A percentile compares a stretch with the other conserved stretches of the same genome.
phyloP scores from a whole-genome alignment of 2,329 filamentous ascomycete species.

The Cordyceps javanica region DNA sequence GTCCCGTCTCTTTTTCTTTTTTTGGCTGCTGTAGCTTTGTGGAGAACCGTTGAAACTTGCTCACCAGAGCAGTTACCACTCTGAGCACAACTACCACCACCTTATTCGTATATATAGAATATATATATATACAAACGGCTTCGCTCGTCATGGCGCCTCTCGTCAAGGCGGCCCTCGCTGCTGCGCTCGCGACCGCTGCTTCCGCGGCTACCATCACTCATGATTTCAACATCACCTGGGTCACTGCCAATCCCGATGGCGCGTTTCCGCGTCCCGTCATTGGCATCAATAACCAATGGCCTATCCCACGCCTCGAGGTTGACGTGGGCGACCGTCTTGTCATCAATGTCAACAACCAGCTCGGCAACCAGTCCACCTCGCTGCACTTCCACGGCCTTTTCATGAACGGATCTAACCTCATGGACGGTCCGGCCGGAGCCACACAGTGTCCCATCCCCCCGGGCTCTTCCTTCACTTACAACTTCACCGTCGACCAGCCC shows the following conservation, averaged over 20 bases:
- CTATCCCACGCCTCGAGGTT: conserved; percentile 59
- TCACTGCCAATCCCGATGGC: conserved; percentile 66
- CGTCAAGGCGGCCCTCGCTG: neutral
- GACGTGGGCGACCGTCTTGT: conserved; percentile 56
- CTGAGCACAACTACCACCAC: neutral
- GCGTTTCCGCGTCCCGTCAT: conserved; percentile 59
- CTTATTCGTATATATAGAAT: neutral
- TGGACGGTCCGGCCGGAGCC: conserved; percentile 64
- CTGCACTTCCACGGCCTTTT: conserved; percentile 68
- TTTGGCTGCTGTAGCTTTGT: neutral
- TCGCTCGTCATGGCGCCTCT: conserved; percentile 5
- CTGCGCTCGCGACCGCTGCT: conserved; percentile 20
- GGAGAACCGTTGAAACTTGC: neutral
- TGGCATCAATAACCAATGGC: conserved; percentile 73
- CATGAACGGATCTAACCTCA: conserved; percentile 59
- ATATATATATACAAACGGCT: too few species aligned
- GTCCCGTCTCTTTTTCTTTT: neutral
- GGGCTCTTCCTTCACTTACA: conserved; percentile 61
- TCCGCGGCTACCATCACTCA: conserved; percentile 46
- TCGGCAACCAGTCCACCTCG: conserved; percentile 57
- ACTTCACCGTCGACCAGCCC: conserved; percentile 59
- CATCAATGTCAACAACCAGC: conserved; percentile 51
- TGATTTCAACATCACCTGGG: conserved; percentile 67
- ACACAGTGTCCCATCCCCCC: conserved; percentile 63
- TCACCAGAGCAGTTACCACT: neutral